These are phyloP conservation scores for Suillus tomentosus DNA, from an alignment of 768 basidiomycete genomes.

Conservation along the genomic window DNA sequence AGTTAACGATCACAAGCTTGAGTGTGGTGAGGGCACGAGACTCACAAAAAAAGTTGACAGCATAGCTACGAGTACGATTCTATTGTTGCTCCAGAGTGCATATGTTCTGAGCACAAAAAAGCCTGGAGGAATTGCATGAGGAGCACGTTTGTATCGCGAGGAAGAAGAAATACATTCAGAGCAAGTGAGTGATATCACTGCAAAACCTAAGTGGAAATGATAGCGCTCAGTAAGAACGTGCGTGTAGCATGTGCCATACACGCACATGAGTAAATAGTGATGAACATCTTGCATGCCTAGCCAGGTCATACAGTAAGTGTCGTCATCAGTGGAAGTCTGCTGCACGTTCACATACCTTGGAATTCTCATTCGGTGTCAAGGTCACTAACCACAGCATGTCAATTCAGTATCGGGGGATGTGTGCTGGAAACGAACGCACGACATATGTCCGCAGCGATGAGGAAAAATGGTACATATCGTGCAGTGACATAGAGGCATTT, in stretches of 20 bases:
- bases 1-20: neutral
- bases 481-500: neutral
- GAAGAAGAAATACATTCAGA: neutral
- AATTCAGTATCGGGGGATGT: neutral
- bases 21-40: neutral
- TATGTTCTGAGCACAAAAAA: neutral
- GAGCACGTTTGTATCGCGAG: neutral
- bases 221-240: neutral
- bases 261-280: neutral
- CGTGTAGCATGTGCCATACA: neutral
- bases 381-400: neutral
- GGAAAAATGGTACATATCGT: neutral
- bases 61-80: neutral
- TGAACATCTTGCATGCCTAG: neutral
- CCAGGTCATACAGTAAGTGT: neutral
- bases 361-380: neutral
- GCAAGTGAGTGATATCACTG: slow-evolving; percentile 1
- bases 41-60: neutral
- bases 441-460: neutral
- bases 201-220: neutral
- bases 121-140: neutral
- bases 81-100: neutral
- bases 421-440: neutral
- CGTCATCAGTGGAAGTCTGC: neutral
- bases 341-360: neutral